Conservation (phyloP, 2,329 filamentous ascomycete species). For the Thelonectria rubi region DNA sequence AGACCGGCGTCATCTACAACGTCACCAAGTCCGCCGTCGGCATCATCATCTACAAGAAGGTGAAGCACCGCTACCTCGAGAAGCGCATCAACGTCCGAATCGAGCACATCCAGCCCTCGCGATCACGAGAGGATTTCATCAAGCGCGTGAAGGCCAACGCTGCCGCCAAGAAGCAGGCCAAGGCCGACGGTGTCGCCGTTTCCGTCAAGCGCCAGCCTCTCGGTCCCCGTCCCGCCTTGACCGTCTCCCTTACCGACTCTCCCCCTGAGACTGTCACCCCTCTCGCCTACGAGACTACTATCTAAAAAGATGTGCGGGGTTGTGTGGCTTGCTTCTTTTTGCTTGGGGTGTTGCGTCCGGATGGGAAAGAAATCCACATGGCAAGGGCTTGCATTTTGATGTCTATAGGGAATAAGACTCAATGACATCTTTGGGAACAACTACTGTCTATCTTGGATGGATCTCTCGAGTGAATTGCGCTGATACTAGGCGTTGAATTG, state of each 20-base stretch:
- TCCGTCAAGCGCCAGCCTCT: conserved; percentile 92
- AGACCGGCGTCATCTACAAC: conserved; percentile 99
- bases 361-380: conserved; percentile 56
- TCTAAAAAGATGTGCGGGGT: conserved; percentile 67
- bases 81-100: conserved; percentile 99
- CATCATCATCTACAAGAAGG: conserved; percentile 99
- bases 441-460: conserved; percentile 32
- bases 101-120: conserved; percentile 95
- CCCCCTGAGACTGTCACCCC: conserved; percentile 90
- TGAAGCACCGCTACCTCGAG: conserved; percentile 99
- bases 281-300: conserved; percentile 97
- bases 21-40: conserved; percentile 98
- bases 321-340: conserved; percentile 51
- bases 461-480: conserved; percentile 35
- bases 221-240: conserved; percentile 81
- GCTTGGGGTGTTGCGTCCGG: conserved; percentile 55
- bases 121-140: conserved; percentile 96
- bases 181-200: conserved; percentile 85
- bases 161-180: conserved; percentile 89
- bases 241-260: conserved; percentile 82
- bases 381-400: conserved; percentile 55
- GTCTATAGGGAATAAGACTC: conserved; percentile 52
- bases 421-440: conserved; percentile 48
- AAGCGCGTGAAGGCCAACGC: conserved; percentile 97
- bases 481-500: conserved; percentile 14